These are phyloP conservation scores for Sanguinoderma infundibulare DNA, from an alignment of 1,284 basidiomycete genomes.

Conservation along the genomic window DNA sequence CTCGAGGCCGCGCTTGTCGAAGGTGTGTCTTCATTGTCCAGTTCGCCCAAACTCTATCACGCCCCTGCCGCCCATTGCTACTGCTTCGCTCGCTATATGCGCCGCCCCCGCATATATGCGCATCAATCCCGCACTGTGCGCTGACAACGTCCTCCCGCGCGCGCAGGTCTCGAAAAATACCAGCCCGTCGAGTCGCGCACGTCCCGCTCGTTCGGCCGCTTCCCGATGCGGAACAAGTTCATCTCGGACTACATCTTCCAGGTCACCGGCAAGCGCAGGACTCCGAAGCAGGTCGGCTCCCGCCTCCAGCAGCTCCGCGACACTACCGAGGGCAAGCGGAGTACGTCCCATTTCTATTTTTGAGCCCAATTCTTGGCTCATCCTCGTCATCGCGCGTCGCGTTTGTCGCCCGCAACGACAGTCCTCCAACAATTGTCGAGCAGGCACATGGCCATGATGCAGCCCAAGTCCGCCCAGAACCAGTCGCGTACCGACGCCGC, in stretches of 20 bases:
- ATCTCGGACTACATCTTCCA: constrained; percentile 75
- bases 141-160: constrained; percentile 15
- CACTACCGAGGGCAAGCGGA: constrained; percentile 65
- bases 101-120: not conserved
- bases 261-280: constrained; percentile 66
- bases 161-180: constrained; percentile 66
- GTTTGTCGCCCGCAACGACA: not conserved
- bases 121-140: not conserved
- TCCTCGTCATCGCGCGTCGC: not conserved
- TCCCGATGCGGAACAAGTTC: constrained; percentile 77
- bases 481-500: constrained; percentile 19
- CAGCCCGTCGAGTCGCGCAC: constrained; percentile 72
- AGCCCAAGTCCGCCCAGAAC: constrained; percentile 22
- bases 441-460: constrained; percentile 34
- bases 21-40: constrained; percentile 44
- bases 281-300: constrained; percentile 76
- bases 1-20: constrained; percentile 77
- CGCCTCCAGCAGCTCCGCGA: constrained; percentile 76
- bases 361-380: not conserved
- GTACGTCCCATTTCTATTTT: constrained; percentile 38
- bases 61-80: not conserved
- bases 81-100: constrained; percentile 10
- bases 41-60: constrained; percentile 3
- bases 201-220: constrained; percentile 70
- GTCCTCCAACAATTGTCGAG: constrained; percentile 36